phyloP scores from a whole-genome alignment of 805 yeast species.

The Ogataea nonfermentans region DNA sequence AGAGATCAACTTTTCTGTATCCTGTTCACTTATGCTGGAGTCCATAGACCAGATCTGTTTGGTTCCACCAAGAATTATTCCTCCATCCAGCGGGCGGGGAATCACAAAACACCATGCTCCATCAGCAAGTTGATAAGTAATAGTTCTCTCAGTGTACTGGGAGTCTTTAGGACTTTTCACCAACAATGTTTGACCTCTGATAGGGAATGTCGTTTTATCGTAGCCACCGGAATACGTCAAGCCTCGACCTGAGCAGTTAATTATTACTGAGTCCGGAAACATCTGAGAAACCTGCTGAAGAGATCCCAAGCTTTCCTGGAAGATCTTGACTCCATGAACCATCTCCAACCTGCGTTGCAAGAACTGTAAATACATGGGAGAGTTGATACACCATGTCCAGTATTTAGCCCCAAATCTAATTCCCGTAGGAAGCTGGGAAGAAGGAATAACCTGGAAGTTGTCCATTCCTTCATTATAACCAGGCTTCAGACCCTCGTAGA shows the following conservation, averaged over 20 bases:
- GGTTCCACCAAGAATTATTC: conserved; percentile 67
- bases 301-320: conserved; percentile 31
- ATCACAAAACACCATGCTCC: conserved; percentile 50
- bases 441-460: conserved; percentile 32
- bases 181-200: conserved; percentile 66
- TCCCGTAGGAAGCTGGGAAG: conserved; percentile 36
- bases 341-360: conserved; percentile 38
- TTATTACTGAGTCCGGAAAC: conserved; percentile 35
- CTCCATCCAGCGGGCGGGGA: conserved; percentile 58
- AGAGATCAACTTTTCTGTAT: conserved; percentile 42
- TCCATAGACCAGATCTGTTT: conserved; percentile 47
- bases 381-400: conserved; percentile 56
- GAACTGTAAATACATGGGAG: conserved; percentile 54
- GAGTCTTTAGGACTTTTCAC: conserved; percentile 47
- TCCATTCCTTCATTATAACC: conserved; percentile 43
- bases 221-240: conserved; percentile 52
- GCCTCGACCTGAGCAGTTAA: conserved; percentile 63
- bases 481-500: conserved; percentile 34
- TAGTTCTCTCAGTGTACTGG: conserved; percentile 39
- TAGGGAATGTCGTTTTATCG: conserved; percentile 46
- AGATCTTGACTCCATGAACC: conserved; percentile 36
- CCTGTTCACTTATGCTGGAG: conserved; percentile 40
- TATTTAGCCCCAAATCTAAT: conserved; percentile 49
- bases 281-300: conserved; percentile 40
- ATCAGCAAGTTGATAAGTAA: conserved; percentile 44